phyloP scores from a whole-genome alignment of 73 alveolate genomes.

The Symbiodinium natans region DNA sequence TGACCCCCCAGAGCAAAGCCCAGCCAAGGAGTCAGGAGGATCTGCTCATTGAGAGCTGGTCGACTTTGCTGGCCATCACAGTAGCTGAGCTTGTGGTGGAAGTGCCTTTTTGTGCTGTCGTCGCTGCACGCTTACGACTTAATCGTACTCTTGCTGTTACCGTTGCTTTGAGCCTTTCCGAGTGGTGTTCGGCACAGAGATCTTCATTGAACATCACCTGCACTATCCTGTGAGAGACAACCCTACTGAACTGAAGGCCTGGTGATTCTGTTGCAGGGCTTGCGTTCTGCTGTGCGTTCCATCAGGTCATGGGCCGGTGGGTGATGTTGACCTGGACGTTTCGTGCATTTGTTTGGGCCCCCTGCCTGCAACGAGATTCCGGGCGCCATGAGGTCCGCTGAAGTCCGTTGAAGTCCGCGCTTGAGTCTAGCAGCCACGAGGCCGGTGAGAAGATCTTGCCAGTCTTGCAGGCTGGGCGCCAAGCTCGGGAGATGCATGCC shows the following conservation, averaged over 20 bases:
- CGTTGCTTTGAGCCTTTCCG: too few relatives aligned
- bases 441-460: constrained; percentile 85
- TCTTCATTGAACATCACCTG: background rate
- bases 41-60: constrained; percentile 68
- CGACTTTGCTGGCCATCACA: constrained; percentile 38
- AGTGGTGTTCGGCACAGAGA: background rate
- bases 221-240: background rate
- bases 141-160: too few relatives aligned
- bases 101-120: too few relatives aligned
- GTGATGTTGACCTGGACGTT: constrained; percentile 87
- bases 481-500: background rate
- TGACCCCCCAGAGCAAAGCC: background rate
- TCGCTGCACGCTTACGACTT: too few relatives aligned
- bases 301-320: constrained; percentile 88
- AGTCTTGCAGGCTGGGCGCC: constrained; percentile 61
- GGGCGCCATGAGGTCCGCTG: too few relatives aligned
- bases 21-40: constrained; percentile 41
- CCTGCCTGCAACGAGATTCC: background rate
- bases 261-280: background rate
- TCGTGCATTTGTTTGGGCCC: constrained; percentile 58
- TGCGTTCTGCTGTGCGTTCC: background rate
- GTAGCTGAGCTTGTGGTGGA: background rate
- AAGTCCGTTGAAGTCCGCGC: too few relatives aligned
- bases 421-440: too few relatives aligned
- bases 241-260: background rate